Conservation (phyloP, 2,329 filamentous ascomycete species). For the Claviceps maximensis region DNA sequence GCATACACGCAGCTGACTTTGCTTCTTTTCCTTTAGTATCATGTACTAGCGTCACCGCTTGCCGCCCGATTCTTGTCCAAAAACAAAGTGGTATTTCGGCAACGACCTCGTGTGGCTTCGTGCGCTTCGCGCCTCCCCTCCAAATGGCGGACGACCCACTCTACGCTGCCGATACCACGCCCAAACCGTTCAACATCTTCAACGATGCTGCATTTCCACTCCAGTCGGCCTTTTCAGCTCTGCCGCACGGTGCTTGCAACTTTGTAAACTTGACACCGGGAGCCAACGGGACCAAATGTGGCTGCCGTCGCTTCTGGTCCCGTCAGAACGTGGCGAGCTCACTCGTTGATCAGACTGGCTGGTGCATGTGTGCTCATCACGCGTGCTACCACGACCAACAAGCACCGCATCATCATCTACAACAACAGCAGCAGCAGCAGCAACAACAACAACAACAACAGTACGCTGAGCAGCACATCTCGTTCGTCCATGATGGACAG, state of each 20-base stretch:
- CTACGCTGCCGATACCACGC: slow-evolving; percentile 28
- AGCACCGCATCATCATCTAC: slow-evolving; percentile 12
- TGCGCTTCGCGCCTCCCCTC: no score
- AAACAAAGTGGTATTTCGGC: not conserved
- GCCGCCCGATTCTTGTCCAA: not conserved
- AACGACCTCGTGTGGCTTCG: not conserved
- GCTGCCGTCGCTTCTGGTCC: slow-evolving; percentile 49
- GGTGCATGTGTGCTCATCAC: slow-evolving; percentile 52
- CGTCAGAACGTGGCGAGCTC: slow-evolving; percentile 23
- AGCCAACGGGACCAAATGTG: slow-evolving; percentile 39
- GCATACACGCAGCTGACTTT: not conserved
- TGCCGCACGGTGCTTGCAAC: slow-evolving; percentile 44
- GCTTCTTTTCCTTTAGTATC: not conserved
- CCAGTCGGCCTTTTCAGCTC: slow-evolving; percentile 15
- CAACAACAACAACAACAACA: slow-evolving; percentile 8
- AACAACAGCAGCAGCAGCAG: slow-evolving; percentile 9
- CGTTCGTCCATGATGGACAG: slow-evolving; percentile 22
- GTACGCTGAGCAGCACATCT: slow-evolving; percentile 11
- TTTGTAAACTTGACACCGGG: slow-evolving; percentile 41
- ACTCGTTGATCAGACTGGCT: slow-evolving; percentile 30
- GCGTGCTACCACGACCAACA: slow-evolving; percentile 49
- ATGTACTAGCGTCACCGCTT: not conserved
- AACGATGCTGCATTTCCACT: slow-evolving; percentile 28
- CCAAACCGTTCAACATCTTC: slow-evolving; percentile 42
- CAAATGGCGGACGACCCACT: slow-evolving; percentile 40